A percentile compares a stretch with the other conserved stretches of the same genome.
Evolutionary conservation across 2,329 filamentous ascomycete genomes (phyloP).

Genomic region (Phialemonium atrogriseum): DNA sequence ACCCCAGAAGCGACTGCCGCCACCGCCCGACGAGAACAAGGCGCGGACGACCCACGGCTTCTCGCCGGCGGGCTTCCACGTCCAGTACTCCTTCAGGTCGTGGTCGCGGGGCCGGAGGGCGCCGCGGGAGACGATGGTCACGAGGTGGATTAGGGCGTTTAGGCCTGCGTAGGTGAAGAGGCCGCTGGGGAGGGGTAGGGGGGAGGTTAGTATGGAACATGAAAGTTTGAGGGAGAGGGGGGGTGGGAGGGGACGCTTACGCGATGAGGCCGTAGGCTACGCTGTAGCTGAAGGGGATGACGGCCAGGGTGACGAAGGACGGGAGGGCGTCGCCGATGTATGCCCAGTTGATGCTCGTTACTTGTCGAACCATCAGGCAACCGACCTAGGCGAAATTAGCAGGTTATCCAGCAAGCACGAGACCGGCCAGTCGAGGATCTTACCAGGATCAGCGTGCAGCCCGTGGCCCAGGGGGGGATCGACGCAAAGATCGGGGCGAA

Average conservation of each 20-base stretch:
- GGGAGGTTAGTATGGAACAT: conserved; percentile 1
- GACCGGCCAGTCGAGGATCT: conserved; percentile 13
- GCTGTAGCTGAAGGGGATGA: conserved; percentile 73
- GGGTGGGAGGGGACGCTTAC: conserved; percentile 30
- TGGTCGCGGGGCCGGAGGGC: conserved; percentile 40
- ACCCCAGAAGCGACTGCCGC: no score
- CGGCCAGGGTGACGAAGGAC: conserved; percentile 65
- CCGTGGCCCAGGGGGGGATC: conserved; percentile 71
- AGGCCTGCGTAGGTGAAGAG: conserved; percentile 46
- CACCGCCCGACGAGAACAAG: conserved; percentile 13
- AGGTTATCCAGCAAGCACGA: conserved; percentile 4
- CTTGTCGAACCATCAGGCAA: conserved; percentile 70
- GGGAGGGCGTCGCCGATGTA: conserved; percentile 70
- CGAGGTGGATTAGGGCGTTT: conserved; percentile 36
- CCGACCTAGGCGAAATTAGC: conserved; percentile 43
- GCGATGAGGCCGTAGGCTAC: conserved; percentile 71
- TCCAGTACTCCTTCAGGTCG: conserved; percentile 48
- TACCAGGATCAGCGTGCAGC: conserved; percentile 62
- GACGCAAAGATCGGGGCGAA: conserved; percentile 71
- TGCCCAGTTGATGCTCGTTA: conserved; percentile 66
- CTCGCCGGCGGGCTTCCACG: conserved; percentile 39
- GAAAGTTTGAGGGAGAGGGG: neutral
- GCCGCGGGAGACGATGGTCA: conserved; percentile 34
- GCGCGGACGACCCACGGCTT: conserved; percentile 39
- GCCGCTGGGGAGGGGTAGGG: conserved; percentile 25